Base-by-base conservation (phyloP, 768 basidiomycete species). In the Boletellus emodensis region DNA sequence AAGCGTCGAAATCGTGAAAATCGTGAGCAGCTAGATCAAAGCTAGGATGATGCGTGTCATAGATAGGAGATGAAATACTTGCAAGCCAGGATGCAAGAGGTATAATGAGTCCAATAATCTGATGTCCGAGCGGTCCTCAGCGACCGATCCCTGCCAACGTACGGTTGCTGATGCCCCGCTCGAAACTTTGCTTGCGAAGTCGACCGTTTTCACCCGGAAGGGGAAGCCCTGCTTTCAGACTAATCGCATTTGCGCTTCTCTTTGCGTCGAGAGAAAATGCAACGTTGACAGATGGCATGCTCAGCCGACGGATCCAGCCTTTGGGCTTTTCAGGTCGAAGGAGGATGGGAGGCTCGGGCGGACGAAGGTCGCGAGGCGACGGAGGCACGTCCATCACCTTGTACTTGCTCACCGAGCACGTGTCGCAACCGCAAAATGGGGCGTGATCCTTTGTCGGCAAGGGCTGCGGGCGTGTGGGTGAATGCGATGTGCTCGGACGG, bases 301-400 rank as follows among this genome's bases (percentile, higher is more conserved):
- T 90, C 51, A 90, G 63, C 48, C 87, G 72, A 18, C 87, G 72
- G 54, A 90, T 86, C 88, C 88, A 90, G 0, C 85, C 79, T 50
- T 78, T 85, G 9, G 81, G 73, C 57, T 83, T 83, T 46, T 82
- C 78, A 38, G 76, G 64, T 28, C 76, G 78, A n/a, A 80, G 67
- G 2, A 58, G 49, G 41, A 76, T 71, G 5, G 77, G 77, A 24
- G 73, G 66, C 40, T 72, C 71, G 14, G 72, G 72, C 22, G 75
- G 72, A 14, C 73, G 71, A 28, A 74, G 61, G 49, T 74, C 70
- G 20, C 67, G 63, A 38, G 62, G 53, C 17, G 63, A 52, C 18
- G 64, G 53, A 49, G 55, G 12, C 62, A 50, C 41, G 56, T 62
- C 70, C 12, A 62, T 54, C 11, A 51, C 47, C 52, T 69, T 73